Evolutionary conservation across 495 filamentous ascomycete genomes (phyloP).

Genomic region (Penicillium longicatenatum): DNA sequence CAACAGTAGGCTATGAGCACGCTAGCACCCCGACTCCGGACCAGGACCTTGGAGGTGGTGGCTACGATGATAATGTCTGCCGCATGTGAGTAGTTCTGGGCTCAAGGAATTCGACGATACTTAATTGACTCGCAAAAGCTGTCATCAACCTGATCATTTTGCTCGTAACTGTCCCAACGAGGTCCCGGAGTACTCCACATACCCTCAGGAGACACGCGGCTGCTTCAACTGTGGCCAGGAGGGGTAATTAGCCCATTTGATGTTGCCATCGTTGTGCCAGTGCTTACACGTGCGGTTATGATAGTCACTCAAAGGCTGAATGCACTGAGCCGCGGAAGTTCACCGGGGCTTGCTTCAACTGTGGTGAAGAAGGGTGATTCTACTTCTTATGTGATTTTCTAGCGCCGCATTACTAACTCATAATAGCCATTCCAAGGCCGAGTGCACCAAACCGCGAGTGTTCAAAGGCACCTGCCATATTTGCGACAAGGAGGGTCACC

Average conservation of each 20-base stretch:
- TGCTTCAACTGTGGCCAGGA: constrained; percentile 25
- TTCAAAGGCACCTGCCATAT: constrained; percentile 71
- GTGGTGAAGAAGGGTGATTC: constrained; percentile 50
- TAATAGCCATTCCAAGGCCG: constrained; percentile 61
- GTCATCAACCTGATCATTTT: constrained; percentile 55
- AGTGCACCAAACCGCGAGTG: constrained; percentile 66
- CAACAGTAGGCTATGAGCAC: not conserved
- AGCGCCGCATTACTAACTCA: not conserved
- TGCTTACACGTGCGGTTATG: constrained; percentile 5
- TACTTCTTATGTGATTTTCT: constrained; percentile 8
- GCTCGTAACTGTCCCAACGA: constrained; percentile 57
- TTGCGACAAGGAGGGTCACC: constrained; percentile 76
- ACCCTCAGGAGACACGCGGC: too few species aligned
- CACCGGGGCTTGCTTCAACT: constrained; percentile 66
- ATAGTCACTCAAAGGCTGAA: constrained; percentile 54
- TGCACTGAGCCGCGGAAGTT: constrained; percentile 48
- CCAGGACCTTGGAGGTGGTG: not conserved
- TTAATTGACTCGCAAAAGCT: constrained; percentile 41
- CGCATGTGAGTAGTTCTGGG: constrained; percentile 43
- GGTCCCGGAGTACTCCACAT: not conserved
- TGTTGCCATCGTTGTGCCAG: not conserved
- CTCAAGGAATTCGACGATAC: not conserved
- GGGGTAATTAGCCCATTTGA: constrained; percentile 28
- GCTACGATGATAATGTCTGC: constrained; percentile 32
- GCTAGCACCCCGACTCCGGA: not conserved